Conservation (phyloP, 2,329 filamentous ascomycete species). For the Mycosphaerelloides madeirae region DNA sequence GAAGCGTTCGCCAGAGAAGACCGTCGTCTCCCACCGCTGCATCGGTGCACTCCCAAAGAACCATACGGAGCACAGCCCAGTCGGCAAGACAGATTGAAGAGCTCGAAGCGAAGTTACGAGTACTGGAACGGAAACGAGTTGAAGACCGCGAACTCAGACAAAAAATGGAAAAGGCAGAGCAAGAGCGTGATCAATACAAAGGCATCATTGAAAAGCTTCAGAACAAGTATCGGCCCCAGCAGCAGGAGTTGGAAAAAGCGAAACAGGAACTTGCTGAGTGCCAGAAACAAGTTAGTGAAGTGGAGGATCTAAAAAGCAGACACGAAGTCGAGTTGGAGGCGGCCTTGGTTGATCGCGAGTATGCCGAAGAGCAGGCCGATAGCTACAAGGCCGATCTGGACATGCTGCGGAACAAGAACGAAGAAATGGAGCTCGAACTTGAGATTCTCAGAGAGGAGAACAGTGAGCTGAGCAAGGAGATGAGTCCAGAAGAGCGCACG, state of each 20-base stretch:
- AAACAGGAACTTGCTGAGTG: conserved; percentile 74
- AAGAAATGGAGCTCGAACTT: conserved; percentile 82
- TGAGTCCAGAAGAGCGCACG: conserved; percentile 80
- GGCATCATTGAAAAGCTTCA: conserved; percentile 86
- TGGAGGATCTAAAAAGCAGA: conserved; percentile 73
- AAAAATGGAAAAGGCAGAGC: conserved; percentile 67
- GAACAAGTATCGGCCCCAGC: conserved; percentile 78
- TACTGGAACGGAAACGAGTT: conserved; percentile 79
- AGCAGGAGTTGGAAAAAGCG: conserved; percentile 71
- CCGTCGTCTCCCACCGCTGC: conserved; percentile 31
- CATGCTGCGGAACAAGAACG: conserved; percentile 65
- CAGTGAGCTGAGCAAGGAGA: conserved; percentile 73
- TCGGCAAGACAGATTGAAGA: conserved; percentile 72
- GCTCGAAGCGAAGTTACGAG: conserved; percentile 76
- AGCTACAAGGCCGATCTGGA: conserved; percentile 76
- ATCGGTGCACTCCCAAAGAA: conserved; percentile 29
- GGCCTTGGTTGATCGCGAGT: conserved; percentile 84
- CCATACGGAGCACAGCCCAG: conserved; percentile 45
- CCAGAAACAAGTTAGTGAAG: conserved; percentile 61
- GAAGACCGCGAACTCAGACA: conserved; percentile 86
- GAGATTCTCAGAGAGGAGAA: conserved; percentile 87
- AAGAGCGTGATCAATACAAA: conserved; percentile 74
- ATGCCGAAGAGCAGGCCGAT: conserved; percentile 91
- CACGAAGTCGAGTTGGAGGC: conserved; percentile 82
- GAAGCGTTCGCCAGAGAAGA: conserved; percentile 24